phyloP scores from a whole-genome alignment of 768 basidiomycete genomes.

The Tubosaeta sp. region DNA sequence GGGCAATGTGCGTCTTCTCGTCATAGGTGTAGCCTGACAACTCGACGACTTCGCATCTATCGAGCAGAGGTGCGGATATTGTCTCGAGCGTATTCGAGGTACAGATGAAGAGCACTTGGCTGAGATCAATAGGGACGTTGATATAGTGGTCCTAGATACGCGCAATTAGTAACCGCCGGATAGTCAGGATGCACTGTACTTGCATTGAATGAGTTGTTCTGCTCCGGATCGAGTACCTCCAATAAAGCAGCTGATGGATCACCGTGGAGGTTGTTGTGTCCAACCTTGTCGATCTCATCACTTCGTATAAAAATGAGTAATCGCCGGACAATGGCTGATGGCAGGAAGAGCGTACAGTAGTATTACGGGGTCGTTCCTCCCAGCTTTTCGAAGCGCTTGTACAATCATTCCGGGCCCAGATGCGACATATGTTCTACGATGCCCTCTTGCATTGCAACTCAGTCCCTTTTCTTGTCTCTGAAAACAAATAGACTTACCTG shows the following conservation, averaged over 20 bases:
- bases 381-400: constrained; percentile 82
- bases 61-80: constrained; percentile 81
- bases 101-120: constrained; percentile 87
- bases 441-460: constrained; percentile 36
- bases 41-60: constrained; percentile 86
- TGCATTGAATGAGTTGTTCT: constrained; percentile 80
- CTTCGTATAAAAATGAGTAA: constrained; percentile 15
- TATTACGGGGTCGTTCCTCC: constrained; percentile 74
- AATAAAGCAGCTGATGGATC: constrained; percentile 88
- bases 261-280: constrained; percentile 83
- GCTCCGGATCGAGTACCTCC: constrained; percentile 92
- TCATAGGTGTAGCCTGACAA: constrained; percentile 83
- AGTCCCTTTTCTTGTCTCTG: constrained; percentile 5
- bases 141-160: constrained; percentile 77
- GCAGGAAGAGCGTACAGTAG: constrained; percentile 44
- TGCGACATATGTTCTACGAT: constrained; percentile 86
- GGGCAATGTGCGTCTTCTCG: constrained; percentile 89
- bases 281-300: constrained; percentile 92
- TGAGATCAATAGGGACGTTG: constrained; percentile 83
- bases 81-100: constrained; percentile 89
- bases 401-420: constrained; percentile 82
- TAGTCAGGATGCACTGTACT: constrained; percentile 14
- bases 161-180: neutral
- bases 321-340: neutral
- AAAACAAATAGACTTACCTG: constrained; percentile 25